Percentiles rank a stretch among this genome's conserved stretches.
phyloP scores from a whole-genome alignment of 1,284 basidiomycete species.

The Cerioporus squamosus region DNA sequence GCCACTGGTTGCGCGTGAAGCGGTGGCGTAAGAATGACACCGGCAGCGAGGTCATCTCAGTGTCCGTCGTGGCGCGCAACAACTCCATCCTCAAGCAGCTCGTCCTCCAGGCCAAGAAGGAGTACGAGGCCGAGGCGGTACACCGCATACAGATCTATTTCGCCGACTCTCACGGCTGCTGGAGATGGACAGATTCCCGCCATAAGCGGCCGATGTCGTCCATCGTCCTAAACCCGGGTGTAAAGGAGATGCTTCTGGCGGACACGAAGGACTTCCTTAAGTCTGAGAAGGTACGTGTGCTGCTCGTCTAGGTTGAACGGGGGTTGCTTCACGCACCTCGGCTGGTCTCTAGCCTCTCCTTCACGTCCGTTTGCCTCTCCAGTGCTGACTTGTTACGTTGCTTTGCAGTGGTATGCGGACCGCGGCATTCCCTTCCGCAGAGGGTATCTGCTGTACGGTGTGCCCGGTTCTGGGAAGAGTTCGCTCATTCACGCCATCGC shows the following conservation, averaged over 20 bases:
- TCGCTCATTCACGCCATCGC: slow-evolving; percentile 86
- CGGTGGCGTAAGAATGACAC: slow-evolving; percentile 68
- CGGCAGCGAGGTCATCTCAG: slow-evolving; percentile 72
- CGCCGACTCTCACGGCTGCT: slow-evolving; percentile 83
- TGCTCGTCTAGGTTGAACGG: not conserved
- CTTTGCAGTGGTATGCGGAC: slow-evolving; percentile 51
- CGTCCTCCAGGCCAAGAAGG: slow-evolving; percentile 84
- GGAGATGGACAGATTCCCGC: slow-evolving; percentile 82
- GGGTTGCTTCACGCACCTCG: slow-evolving; percentile 7
- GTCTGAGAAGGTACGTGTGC: slow-evolving; percentile 66
- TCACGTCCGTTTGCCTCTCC: not conserved
- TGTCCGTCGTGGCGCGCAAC: slow-evolving; percentile 79
- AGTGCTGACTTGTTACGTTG: slow-evolving; percentile 23
- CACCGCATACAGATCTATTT: slow-evolving; percentile 86
- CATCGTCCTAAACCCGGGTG: slow-evolving; percentile 80
- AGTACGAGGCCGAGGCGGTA: slow-evolving; percentile 82
- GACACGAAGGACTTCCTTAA: slow-evolving; percentile 83
- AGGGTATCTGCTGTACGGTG: slow-evolving; percentile 83
- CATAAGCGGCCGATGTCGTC: slow-evolving; percentile 81
- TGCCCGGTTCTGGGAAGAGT: slow-evolving; percentile 82
- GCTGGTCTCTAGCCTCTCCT: no score
- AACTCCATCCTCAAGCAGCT: slow-evolving; percentile 84
- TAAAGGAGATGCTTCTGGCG: slow-evolving; percentile 82
- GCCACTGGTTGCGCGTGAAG: slow-evolving; percentile 78
- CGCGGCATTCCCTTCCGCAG: slow-evolving; percentile 80